A percentile compares a stretch with the other conserved stretches of the same genome.
Conservation (phyloP, 2,329 filamentous ascomycete genomes). For the Metarhizium guizhouense region DNA sequence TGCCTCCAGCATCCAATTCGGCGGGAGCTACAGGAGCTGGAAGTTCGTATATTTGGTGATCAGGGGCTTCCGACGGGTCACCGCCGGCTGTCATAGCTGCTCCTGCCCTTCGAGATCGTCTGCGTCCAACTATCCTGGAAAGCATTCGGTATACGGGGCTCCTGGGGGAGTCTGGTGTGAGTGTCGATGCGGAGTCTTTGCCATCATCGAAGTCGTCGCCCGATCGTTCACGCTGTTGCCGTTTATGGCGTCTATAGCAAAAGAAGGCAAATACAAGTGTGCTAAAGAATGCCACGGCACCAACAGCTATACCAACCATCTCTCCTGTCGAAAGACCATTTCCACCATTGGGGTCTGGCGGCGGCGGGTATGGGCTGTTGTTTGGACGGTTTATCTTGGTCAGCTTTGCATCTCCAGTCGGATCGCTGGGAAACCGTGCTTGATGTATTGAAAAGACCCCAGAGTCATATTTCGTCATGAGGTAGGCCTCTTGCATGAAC, state of each 20-base stretch:
- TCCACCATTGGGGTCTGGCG: conserved; percentile 12
- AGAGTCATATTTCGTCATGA: conserved; percentile 48
- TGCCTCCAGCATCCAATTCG: conserved; percentile 37
- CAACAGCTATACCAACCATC: conserved; percentile 38
- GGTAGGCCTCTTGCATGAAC: conserved; percentile 61
- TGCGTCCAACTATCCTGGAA: conserved; percentile 31
- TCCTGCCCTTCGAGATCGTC: conserved; percentile 18
- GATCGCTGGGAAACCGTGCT: conserved; percentile 40
- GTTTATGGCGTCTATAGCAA: conserved; percentile 24
- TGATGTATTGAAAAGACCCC: conserved; percentile 46
- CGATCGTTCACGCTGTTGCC: conserved; percentile 19
- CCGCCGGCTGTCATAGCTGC: conserved; percentile 13
- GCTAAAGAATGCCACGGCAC: conserved; percentile 25
- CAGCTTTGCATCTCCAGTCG: conserved; percentile 30
- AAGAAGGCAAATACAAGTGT: conserved; percentile 20
- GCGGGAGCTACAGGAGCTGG: conserved; percentile 35
- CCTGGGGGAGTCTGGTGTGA: conserved; percentile 17
- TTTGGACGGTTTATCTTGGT: conserved; percentile 24
- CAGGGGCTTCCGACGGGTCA: conserved; percentile 24
- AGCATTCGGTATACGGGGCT: conserved; percentile 22
- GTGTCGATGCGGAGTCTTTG: conserved; percentile 27
- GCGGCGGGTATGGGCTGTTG: conserved; percentile 40
- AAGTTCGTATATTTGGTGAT: conserved; percentile 44
- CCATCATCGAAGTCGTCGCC: conserved; percentile 20
- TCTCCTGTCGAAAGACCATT: conserved; percentile 29